These are phyloP conservation scores for Cochlearia excelsa DNA, from an alignment of 345 rosid species.

Conservation along the genomic window DNA sequence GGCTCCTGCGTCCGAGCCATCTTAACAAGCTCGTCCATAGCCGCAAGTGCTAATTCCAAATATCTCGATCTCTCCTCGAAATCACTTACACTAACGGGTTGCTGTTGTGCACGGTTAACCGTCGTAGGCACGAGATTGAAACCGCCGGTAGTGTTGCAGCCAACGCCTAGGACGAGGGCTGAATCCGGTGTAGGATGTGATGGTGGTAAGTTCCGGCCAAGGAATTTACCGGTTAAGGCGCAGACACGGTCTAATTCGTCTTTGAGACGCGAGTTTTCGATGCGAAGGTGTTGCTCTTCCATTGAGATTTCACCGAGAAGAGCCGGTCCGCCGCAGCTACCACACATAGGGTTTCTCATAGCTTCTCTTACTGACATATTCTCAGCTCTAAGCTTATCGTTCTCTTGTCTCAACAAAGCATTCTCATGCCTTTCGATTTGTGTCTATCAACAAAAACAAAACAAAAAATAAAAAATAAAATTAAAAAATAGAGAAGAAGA, in stretches of 20 bases:
- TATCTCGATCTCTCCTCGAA: constrained; percentile 66
- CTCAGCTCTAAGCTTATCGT: constrained; percentile 84
- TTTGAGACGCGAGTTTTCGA: constrained; percentile 80
- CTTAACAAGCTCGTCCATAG: constrained; percentile 89
- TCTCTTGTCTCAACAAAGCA: constrained; percentile 71
- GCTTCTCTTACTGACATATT: constrained; percentile 91
- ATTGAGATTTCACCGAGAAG: constrained; percentile 71
- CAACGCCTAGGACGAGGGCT: constrained; percentile 70
- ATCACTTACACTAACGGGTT: constrained; percentile 37
- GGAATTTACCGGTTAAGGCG: constrained; percentile 82
- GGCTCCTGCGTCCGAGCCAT: constrained; percentile 73
- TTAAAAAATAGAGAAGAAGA: background rate
- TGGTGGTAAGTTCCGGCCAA: constrained; percentile 66
- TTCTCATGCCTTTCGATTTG: constrained; percentile 93
- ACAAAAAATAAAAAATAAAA: background rate
- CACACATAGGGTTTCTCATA: constrained; percentile 85
- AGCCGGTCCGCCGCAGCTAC: constrained; percentile 88
- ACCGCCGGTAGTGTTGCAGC: constrained; percentile 28
- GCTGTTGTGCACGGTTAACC: constrained; percentile 21
- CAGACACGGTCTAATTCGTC: constrained; percentile 86
- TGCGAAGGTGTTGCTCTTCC: constrained; percentile 84
- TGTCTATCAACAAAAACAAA: constrained; percentile 45
- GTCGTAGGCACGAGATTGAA: constrained; percentile 11
- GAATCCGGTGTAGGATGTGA: constrained; percentile 58
- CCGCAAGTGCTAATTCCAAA: constrained; percentile 78